Conservation (phyloP, 2,329 filamentous ascomycete species). For the Botrytis medusae region DNA sequence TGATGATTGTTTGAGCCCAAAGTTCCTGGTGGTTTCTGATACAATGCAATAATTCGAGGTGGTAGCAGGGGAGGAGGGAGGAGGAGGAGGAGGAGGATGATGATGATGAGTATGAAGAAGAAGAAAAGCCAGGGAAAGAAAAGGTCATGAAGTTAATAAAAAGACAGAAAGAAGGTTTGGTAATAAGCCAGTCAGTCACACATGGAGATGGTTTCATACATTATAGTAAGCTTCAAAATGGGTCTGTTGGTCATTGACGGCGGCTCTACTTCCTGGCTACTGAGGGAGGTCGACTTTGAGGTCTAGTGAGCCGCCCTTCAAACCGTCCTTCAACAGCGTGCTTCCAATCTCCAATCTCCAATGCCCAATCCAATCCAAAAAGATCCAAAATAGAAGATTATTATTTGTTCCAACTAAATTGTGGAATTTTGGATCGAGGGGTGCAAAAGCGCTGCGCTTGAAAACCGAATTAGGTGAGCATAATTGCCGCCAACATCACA, state of each 20-base stretch:
- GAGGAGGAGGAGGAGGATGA: background rate
- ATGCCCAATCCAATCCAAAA: background rate
- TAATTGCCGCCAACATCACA: conserved; percentile 18
- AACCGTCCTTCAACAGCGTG: background rate
- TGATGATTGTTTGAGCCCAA: background rate
- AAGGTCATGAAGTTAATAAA: background rate
- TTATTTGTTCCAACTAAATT: background rate
- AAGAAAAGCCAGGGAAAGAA: background rate
- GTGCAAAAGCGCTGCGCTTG: conserved; percentile 13
- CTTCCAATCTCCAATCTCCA: background rate
- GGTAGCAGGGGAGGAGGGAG: background rate
- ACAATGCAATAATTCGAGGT: background rate
- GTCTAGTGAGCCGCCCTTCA: conserved; percentile 14
- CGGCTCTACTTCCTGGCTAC: conserved; percentile 3
- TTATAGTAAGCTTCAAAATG: background rate
- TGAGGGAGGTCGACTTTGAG: background rate
- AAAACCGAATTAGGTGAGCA: conserved; percentile 5
- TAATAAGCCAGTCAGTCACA: background rate
- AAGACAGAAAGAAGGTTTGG: background rate
- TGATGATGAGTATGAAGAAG: background rate
- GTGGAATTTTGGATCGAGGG: background rate
- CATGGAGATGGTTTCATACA: background rate
- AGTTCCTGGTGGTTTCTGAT: background rate
- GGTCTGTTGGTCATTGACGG: conserved; percentile 17
- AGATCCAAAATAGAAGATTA: background rate